Base-by-base conservation (phyloP, 345 rosid species). In the Firmiana major region DNA sequence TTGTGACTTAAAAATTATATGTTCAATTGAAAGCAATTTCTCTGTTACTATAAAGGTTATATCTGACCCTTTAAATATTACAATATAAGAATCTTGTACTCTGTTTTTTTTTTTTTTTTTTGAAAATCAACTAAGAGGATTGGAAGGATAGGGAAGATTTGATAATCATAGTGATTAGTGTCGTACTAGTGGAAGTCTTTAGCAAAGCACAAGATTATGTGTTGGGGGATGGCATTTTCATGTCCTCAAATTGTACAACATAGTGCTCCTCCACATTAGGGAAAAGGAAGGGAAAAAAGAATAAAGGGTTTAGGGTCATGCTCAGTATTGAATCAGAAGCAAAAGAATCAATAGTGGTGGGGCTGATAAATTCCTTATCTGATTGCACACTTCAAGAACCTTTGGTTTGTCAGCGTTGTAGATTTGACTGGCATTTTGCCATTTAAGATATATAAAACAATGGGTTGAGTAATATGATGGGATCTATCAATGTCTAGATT, bases 241-340 rank as follows among this genome's bases (percentile, higher is more conserved):
- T 73, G 83, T 77, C 80, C 63, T 64, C 77, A 75, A 71, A 63
- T 28, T 53, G n/a, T 42, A 75, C 11, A 72, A 15, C 55, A 53
- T 63, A 73, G 40, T 38, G 40, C 40, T 38, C 40, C 40, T 38
- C 40, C 40, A 4, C 42, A 54, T 19, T 31, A 57, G 16, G 59
- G 6, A 22, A 16, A 13, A 36, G 34, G 34, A 31, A 0, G 3
- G 34, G 34, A 3, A 31, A 31, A 0, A 70, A 4, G 58, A 28
- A 28, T 7, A 15, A 68, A 68, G 73, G 57, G 57, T 31, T 31
- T 31, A 31, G 40, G 40, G 4, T 43, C 21, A 45, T 17, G 22
- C 57, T 48, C 73, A 48, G 73, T 0, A 46, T 68, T 46, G 55
- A 68, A 70, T 49, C 22, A 31, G 76, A 76, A 63, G 65, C 60